These are phyloP conservation scores for Pseudogymnoascus destructans DNA, from an alignment of 2,329 filamentous ascomycete genomes.

Conservation along the genomic window DNA sequence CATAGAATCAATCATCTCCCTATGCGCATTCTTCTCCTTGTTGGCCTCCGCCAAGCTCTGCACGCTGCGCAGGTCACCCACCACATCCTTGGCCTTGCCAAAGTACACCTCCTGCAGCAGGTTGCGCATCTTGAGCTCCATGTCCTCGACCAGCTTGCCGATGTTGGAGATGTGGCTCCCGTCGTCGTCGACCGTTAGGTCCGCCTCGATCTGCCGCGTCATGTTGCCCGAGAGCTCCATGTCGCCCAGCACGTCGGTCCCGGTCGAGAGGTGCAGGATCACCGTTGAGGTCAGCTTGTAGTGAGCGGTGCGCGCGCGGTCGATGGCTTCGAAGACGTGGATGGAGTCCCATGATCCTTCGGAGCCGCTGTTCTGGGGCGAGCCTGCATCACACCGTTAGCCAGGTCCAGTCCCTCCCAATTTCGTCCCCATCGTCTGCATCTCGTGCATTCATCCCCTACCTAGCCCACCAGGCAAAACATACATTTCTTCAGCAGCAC, in stretches of 20 bases:
- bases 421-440: background rate
- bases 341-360: slow-evolving; percentile 94
- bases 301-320: slow-evolving; percentile 80
- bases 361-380: slow-evolving; percentile 49
- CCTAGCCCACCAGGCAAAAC: slow-evolving; percentile 21
- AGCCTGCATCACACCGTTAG: slow-evolving; percentile 35
- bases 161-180: slow-evolving; percentile 93
- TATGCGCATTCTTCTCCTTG: slow-evolving; percentile 70
- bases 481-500: slow-evolving; percentile 88
- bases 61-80: slow-evolving; percentile 84
- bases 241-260: slow-evolving; percentile 55
- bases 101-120: slow-evolving; percentile 98
- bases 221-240: slow-evolving; percentile 95
- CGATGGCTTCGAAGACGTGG: slow-evolving; percentile 94
- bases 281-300: slow-evolving; percentile 98
- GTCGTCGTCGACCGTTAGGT: slow-evolving; percentile 79
- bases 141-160: slow-evolving; percentile 88
- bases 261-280: slow-evolving; percentile 72
- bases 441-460: background rate
- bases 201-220: slow-evolving; percentile 90
- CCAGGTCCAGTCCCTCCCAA: slow-evolving; percentile 7
- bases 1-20: slow-evolving; percentile 66
- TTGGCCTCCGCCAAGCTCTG: slow-evolving; percentile 72
- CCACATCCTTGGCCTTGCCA: slow-evolving; percentile 96
- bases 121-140: slow-evolving; percentile 99